Evolutionary conservation across 345 rosid species (phyloP).

Genomic region (Eucalyptus sp.): DNA sequence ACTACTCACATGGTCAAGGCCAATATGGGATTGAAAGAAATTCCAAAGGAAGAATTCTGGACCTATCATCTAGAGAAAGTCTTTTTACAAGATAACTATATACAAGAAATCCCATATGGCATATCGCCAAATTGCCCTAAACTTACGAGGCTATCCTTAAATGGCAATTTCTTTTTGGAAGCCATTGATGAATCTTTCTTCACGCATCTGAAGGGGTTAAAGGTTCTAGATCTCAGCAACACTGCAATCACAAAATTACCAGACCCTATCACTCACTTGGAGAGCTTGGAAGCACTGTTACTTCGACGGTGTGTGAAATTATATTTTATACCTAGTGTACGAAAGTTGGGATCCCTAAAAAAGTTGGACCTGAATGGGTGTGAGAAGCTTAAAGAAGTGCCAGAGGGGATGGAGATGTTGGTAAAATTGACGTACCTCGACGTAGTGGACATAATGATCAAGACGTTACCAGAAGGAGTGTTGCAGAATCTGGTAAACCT

Average conservation of each 20-base stretch:
- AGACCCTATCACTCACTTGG: background rate
- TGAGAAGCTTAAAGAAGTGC: background rate
- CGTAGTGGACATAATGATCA: rapidly evolving
- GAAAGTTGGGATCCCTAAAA: background rate
- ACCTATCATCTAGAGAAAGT: too few species aligned
- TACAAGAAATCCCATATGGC: too few species aligned
- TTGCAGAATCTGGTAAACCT: background rate
- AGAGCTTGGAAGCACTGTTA: background rate
- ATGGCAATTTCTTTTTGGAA: background rate
- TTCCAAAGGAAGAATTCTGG: too few species aligned
- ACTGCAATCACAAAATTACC: background rate
- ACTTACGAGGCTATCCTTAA: too few species aligned
- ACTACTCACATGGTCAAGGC: too few species aligned
- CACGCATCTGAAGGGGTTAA: background rate
- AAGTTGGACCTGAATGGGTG: background rate
- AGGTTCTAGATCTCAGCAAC: background rate
- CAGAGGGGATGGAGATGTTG: slow-evolving; percentile 2
- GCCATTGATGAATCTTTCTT: background rate
- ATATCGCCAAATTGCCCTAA: too few species aligned
- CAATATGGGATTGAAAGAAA: too few species aligned
- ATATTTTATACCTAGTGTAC: background rate
- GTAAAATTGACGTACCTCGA: background rate
- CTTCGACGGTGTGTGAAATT: rapidly evolving
- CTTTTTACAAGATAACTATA: too few species aligned
- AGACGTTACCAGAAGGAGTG: background rate